These are phyloP conservation scores for Meyerozyma carpophila DNA, from an alignment of 1,139 yeast genomes.

Conservation along the genomic window DNA sequence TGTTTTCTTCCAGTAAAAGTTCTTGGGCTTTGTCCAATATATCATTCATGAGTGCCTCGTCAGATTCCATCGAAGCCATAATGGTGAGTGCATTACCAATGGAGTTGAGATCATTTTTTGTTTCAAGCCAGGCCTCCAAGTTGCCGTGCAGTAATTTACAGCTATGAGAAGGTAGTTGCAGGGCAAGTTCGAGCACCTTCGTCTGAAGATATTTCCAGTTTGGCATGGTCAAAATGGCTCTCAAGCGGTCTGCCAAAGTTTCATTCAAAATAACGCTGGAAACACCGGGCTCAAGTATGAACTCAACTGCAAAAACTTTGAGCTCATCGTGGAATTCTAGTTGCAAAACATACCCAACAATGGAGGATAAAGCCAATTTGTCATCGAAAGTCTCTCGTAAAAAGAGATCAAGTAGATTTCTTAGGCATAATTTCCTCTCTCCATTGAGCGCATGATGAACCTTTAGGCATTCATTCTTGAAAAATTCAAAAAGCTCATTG, in stretches of 20 bases:
- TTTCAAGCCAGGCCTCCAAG: background rate
- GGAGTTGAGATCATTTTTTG: background rate
- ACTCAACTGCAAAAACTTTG: background rate
- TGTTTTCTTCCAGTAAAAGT: background rate
- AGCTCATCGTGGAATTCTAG: background rate
- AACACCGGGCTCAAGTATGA: background rate
- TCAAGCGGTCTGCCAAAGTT: background rate
- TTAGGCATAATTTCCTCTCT: background rate
- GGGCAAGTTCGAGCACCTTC: background rate
- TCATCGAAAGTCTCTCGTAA: background rate
- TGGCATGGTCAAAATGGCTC: background rate
- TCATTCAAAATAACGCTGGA: background rate
- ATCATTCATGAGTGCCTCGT: slow-evolving; percentile 3
- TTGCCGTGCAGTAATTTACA: background rate
- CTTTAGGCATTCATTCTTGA: background rate
- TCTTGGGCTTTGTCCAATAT: slow-evolving; percentile 10
- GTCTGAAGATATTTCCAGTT: background rate
- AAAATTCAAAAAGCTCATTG: background rate
- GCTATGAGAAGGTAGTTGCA: background rate
- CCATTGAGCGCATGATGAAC: background rate
- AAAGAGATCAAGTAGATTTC: background rate
- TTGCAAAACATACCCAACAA: background rate
- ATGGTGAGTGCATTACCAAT: slow-evolving; percentile 17
- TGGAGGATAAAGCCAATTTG: background rate
- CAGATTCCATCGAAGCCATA: slow-evolving; percentile 33